Conservation (phyloP, 2,329 filamentous ascomycete species). For the Ceratocystis variospora region DNA sequence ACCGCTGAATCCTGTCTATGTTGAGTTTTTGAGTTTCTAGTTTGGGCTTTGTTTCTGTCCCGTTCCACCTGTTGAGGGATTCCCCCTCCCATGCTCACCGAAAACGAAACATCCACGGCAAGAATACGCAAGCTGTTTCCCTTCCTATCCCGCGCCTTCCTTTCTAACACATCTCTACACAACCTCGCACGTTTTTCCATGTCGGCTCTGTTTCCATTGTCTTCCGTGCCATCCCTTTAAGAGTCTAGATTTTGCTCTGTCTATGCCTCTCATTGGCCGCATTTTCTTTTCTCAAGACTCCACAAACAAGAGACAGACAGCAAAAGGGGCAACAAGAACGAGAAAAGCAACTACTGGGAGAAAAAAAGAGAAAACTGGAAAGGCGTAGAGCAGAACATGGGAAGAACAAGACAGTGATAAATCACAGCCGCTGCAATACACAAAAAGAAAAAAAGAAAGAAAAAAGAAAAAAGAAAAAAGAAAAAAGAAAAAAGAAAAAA, state of each 20-base stretch:
- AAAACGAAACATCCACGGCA: not conserved
- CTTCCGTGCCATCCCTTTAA: not conserved
- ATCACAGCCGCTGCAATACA: not conserved
- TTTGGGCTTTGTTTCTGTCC: constrained; percentile 5
- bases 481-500: not conserved
- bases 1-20: not conserved
- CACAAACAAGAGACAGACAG: not conserved
- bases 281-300: constrained; percentile 2
- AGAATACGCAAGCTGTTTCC: not conserved
- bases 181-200: not conserved
- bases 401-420: not conserved
- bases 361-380: not conserved
- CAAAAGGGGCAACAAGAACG: not conserved
- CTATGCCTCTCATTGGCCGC: not conserved
- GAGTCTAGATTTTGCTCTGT: constrained; percentile 1
- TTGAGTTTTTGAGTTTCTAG: not conserved
- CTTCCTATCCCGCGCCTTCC: not conserved
- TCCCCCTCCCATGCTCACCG: not conserved
- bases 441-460: not conserved
- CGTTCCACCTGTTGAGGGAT: not conserved
- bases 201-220: not conserved
- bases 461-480: not conserved
- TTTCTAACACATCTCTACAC: no score
- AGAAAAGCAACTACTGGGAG: not conserved
- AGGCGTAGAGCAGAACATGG: not conserved